Evolutionary conservation across 1,284 basidiomycete genomes (phyloP), one percentile per base, ranked within the genome.

Genomic region (Puccinia hordei): DNA sequence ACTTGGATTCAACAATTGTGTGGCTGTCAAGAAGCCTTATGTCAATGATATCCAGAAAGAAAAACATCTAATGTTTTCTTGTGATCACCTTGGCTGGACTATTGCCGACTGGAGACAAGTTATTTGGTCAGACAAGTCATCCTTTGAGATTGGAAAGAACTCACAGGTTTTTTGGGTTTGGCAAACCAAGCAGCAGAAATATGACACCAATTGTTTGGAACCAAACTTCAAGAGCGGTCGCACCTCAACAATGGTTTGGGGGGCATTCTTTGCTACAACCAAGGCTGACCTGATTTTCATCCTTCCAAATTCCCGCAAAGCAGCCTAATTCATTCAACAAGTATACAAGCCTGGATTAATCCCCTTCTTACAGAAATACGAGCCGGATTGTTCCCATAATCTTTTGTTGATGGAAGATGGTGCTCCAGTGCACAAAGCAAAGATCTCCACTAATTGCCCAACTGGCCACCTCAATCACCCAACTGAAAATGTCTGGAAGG

Each of bases 201-300:
- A 68, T 68, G 35, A 38, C 41, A 5, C 4, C 4, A 17, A 68
- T 3, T 8, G 22, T 22, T 4, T 68, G 19, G n/a, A 2, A 2
- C 65, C 65, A 38, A 68, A 12, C n/a, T 68, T 68, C 41, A 68
- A 68, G 9, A 68, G 33, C n/a, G 65, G 65, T 41, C 35, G 35
- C 35, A 38, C 65, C 8, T 68, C 65, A 38, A 30, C 41, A 6
- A 41, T 68, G 65, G 33, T 68, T 22, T 68, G 65, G 65, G 65
- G 41, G 12, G 24, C 33, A 12, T 68, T 68, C 10, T 68, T 68
- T 22, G 22, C 10, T 22, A 68, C 4, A 10, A 68, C 24, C 12
- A 35, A 22, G 17, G 65, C 30, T 9, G n/a, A n/a, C n/a, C n/a
- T n/a, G n/a, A n/a, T n/a, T n/a, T n/a, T n/a, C n/a, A n/a, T n/a